Evolutionary conservation across 441 rosid species (phyloP), one percentile per base, ranked within the genome.

Genomic region (Gossypium trilobum): DNA sequence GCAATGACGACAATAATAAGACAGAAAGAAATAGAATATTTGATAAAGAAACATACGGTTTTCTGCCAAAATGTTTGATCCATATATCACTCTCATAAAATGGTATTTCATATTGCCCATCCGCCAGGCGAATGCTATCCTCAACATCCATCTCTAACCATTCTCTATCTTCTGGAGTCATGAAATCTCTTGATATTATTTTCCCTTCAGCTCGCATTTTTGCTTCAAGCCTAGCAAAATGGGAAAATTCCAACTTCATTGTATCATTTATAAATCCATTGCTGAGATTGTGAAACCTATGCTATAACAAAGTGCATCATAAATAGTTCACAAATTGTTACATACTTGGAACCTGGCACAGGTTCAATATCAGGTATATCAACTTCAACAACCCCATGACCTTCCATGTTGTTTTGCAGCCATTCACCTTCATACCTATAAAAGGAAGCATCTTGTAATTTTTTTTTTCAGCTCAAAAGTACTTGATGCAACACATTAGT

Each of bases 121-220:
- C 84, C 68, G 87, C 79, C 51, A 90, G 77, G 59, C 42, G 82
- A 51, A 89, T 19, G 73, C 83, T 84, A 76, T 93, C 98, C 81
- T 93, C 98, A 57, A 93, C 85, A 83, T 91, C 98, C 92, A 83
- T 89, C 85, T 93, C 93, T 80, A 91, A 79, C 98, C 97, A 93
- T 81, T 88, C 77, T 80, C 80, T 88, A 82, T 93, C 98, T 82
- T 93, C 97, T 6, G 92, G 90, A 68, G 77, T 71, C 97, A 93
- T 87, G 74, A 79, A 89, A 82, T 93, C 97, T 77, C 89, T 84
- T 73, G 80, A 70, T 81, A 91, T 85, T 72, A 89, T 85, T 82
- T 82, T 82, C 70, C 95, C 98, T 81, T 93, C 95, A 20, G 92
- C 89, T 58, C 94, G 95, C 97, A 93, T 91, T 85, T 88, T 75